Evolutionary conservation across 306 rosid species (phyloP).

Genomic region (Begonia peltatifolia): DNA sequence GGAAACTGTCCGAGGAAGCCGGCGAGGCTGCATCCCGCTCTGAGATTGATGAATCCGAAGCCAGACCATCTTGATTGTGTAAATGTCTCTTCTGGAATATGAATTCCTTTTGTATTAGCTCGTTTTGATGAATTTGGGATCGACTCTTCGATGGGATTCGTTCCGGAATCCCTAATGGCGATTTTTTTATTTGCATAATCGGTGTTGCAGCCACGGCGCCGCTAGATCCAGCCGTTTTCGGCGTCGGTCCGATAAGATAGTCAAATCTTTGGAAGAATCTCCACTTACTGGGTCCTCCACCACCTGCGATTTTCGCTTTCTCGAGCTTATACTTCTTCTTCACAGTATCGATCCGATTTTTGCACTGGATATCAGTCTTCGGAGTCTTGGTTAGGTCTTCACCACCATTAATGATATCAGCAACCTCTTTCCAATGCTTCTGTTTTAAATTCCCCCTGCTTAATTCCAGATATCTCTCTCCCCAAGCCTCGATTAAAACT

Average conservation of each 20-base stretch:
- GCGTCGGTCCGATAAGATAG: slow-evolving; percentile 52
- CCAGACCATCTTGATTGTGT: slow-evolving; percentile 20
- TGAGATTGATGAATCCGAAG: slow-evolving; percentile 21
- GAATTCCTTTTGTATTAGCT: slow-evolving; percentile 12
- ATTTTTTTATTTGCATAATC: slow-evolving; percentile 24
- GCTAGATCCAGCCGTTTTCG: slow-evolving; percentile 29
- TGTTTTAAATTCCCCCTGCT: slow-evolving; percentile 96
- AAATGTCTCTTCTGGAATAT: slow-evolving; percentile 35
- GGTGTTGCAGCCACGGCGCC: slow-evolving; percentile 11
- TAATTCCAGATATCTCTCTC: slow-evolving; percentile 83
- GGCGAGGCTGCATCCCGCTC: slow-evolving; percentile 42
- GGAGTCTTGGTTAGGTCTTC: slow-evolving; percentile 59
- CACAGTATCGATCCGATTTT: slow-evolving; percentile 91
- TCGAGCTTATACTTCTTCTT: slow-evolving; percentile 92
- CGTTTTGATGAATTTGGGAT: slow-evolving; percentile 19
- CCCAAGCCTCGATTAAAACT: slow-evolving; percentile 96
- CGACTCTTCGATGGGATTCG: slow-evolving; percentile 30
- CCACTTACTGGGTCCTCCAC: slow-evolving; percentile 60
- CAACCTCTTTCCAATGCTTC: slow-evolving; percentile 97
- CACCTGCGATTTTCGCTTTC: slow-evolving; percentile 58
- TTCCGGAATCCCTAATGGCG: slow-evolving; percentile 60
- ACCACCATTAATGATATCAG: slow-evolving; percentile 67
- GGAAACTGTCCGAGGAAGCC: slow-evolving; percentile 53
- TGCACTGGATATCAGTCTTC: slow-evolving; percentile 87
- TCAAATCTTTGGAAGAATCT: slow-evolving; percentile 59